phyloP scores from a whole-genome alignment of 1,284 basidiomycete genomes.

The Fomitopsis pinicola region DNA sequence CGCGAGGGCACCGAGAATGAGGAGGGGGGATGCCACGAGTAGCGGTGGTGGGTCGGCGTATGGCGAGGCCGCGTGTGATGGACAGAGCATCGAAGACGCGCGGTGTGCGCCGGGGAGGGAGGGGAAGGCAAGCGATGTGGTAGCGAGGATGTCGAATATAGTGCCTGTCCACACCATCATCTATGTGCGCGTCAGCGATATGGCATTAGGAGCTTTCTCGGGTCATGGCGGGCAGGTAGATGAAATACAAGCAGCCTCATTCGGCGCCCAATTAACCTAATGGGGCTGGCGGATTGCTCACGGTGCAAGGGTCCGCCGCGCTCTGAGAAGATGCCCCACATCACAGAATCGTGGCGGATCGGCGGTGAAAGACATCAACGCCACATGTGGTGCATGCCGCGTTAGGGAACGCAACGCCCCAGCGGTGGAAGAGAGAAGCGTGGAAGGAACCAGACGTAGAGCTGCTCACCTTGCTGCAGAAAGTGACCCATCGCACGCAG shows the following conservation, averaged over 20 bases:
- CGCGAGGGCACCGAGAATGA: constrained; percentile 16
- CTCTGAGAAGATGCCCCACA: neutral
- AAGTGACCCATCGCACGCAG: constrained; percentile 26
- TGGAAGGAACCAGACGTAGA: constrained; percentile 9
- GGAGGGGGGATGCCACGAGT: constrained; percentile 10
- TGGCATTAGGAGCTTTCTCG: neutral
- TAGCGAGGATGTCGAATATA: constrained; percentile 21
- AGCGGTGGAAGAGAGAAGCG: constrained; percentile 4
- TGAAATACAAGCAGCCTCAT: neutral
- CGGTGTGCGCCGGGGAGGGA: constrained; percentile 9
- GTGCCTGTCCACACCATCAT: constrained; percentile 24
- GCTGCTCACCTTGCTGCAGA: constrained; percentile 26
- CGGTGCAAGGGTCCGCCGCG: neutral
- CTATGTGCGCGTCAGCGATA: constrained; percentile 8
- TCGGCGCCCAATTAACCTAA: neutral
- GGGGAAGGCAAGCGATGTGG: constrained; percentile 17
- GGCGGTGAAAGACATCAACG: neutral
- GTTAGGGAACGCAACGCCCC: neutral
- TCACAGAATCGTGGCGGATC: neutral
- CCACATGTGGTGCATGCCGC: neutral
- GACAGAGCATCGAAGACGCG: constrained; percentile 12
- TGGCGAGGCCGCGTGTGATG: neutral
- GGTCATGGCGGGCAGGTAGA: neutral
- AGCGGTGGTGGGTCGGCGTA: neutral
- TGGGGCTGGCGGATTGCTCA: neutral